Conservation (phyloP, 192 early-diverging fungal genomes). For the Linnemannia exigua region DNA sequence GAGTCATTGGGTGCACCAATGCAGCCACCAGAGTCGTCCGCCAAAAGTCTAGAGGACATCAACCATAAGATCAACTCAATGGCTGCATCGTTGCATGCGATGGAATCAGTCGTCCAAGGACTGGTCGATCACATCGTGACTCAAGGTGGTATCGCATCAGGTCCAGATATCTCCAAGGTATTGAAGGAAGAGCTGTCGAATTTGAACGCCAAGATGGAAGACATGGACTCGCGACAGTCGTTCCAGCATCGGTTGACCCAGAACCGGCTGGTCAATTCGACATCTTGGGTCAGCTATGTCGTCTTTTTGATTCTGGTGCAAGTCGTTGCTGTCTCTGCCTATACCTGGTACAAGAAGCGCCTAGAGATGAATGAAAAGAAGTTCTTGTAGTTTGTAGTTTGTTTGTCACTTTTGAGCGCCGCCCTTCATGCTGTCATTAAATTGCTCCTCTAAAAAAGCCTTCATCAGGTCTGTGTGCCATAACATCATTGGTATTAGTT, state of each 20-base stretch:
- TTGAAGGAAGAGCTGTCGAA: slow-evolving; percentile 44
- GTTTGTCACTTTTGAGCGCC: not conserved
- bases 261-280: slow-evolving; percentile 41
- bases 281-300: slow-evolving; percentile 41
- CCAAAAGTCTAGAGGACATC: slow-evolving; percentile 31
- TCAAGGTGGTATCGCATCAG: slow-evolving; percentile 14
- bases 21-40: slow-evolving; percentile 34
- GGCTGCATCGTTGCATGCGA: slow-evolving; percentile 44
- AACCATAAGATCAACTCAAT: slow-evolving; percentile 34
- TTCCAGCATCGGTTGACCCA: slow-evolving; percentile 50
- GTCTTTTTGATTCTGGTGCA: slow-evolving; percentile 46
- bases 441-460: too few relatives aligned
- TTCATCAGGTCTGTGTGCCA: too few relatives aligned
- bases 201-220: slow-evolving; percentile 53
- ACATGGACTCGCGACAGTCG: slow-evolving; percentile 46
- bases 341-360: slow-evolving; percentile 54
- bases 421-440: not conserved
- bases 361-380: slow-evolving; percentile 51
- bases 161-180: slow-evolving; percentile 33
- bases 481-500: too few relatives aligned
- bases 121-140: slow-evolving; percentile 42
- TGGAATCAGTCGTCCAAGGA: slow-evolving; percentile 56
- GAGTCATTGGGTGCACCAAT: slow-evolving; percentile 36
- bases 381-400: slow-evolving; percentile 27
- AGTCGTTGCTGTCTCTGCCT: slow-evolving; percentile 34